Evolutionary conservation across 495 filamentous ascomycete genomes (phyloP).

Genomic region (Bombardia bombarda): DNA sequence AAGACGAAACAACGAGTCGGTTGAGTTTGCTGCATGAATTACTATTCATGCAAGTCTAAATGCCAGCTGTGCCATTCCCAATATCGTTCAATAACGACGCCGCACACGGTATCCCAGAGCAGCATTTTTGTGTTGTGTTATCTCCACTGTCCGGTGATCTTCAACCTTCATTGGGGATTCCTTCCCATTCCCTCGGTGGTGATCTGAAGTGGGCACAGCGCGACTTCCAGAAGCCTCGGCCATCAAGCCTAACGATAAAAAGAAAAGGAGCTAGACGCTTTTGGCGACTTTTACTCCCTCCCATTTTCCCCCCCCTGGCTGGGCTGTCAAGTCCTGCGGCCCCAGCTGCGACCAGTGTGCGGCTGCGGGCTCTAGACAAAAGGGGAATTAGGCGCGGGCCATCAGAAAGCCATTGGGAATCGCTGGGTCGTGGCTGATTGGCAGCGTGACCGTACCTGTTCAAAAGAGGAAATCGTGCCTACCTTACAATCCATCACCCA

Average conservation of each 20-base stretch:
- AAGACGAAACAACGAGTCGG: too few species aligned
- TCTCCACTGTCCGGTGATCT: too few species aligned
- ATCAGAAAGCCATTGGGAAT: background rate
- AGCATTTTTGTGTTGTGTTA: too few species aligned
- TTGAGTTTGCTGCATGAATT: too few species aligned
- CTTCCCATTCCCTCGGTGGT: too few species aligned
- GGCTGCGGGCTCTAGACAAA: conserved; percentile 4
- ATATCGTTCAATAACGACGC: too few species aligned
- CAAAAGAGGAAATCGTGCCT: conserved; percentile 5
- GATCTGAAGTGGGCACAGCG: too few species aligned
- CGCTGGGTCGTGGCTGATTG: conserved; percentile 6
- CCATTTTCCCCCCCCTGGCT: background rate
- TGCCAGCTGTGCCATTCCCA: too few species aligned
- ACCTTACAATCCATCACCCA: background rate
- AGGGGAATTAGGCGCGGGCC: conserved; percentile 6
- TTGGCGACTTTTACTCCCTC: background rate
- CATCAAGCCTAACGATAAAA: too few species aligned
- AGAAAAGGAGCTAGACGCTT: background rate
- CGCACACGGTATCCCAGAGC: too few species aligned
- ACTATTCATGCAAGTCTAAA: too few species aligned
- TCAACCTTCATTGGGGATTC: too few species aligned
- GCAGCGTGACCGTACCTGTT: conserved; percentile 7
- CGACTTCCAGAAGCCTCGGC: background rate
- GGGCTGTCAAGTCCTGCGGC: conserved; percentile 16
- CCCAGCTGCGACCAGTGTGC: conserved; percentile 18